A percentile compares a stretch with the other conserved stretches of the same genome.
phyloP scores from a whole-genome alignment of 2,329 filamentous ascomycete genomes.

The Simplicillium sp. region DNA sequence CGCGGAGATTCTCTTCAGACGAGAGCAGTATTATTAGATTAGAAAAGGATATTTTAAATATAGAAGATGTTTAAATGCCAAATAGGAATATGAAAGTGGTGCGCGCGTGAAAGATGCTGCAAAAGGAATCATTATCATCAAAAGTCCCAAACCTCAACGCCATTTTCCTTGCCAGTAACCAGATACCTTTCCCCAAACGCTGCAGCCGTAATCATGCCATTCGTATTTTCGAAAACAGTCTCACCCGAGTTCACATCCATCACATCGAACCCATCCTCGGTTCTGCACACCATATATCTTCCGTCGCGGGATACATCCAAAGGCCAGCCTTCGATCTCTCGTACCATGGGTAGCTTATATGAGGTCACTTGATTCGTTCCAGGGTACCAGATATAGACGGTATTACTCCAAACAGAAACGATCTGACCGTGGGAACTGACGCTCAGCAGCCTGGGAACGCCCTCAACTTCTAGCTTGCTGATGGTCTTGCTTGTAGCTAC shows the following conservation, averaged over 20 bases:
- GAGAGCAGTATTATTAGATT: constrained; percentile 7
- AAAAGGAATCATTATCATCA: no score
- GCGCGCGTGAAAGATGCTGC: no score
- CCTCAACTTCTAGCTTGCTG: constrained; percentile 24
- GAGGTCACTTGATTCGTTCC: constrained; percentile 19
- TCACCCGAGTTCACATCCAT: constrained; percentile 25
- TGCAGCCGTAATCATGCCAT: constrained; percentile 22
- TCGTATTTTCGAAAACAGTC: constrained; percentile 17
- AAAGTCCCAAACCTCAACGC: constrained; percentile 22
- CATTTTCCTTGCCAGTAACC: constrained; percentile 23
- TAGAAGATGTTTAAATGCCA: neutral
- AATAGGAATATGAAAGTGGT: neutral
- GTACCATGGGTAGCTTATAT: constrained; percentile 23
- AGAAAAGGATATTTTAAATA: neutral
- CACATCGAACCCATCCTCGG: constrained; percentile 30
- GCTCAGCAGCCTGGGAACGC: constrained; percentile 20
- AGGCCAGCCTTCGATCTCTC: constrained; percentile 28
- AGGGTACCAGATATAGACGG: constrained; percentile 27
- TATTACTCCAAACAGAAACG: constrained; percentile 27
- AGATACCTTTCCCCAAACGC: constrained; percentile 16
- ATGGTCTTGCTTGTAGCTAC: constrained; percentile 21
- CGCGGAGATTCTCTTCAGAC: constrained; percentile 13
- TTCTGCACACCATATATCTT: constrained; percentile 26
- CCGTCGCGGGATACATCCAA: constrained; percentile 27
- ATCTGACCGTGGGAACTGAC: constrained; percentile 23